Conservation (phyloP, 371 early-diverging fungal genomes). For the Mucor racemosus region DNA sequence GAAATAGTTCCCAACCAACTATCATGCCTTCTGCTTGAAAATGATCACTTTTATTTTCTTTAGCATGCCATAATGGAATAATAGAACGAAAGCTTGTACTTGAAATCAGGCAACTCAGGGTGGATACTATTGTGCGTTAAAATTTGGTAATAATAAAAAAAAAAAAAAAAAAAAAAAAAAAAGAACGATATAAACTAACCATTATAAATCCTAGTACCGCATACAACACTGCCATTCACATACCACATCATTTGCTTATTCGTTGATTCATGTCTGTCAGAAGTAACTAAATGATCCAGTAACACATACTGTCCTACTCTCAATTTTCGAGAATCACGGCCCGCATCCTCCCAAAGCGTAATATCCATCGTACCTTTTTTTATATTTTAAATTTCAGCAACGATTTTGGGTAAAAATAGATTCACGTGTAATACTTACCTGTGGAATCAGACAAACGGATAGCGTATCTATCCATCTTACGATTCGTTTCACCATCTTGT, state of each 20-base stretch:
- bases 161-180: too few species aligned
- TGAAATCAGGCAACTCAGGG: conserved; percentile 30
- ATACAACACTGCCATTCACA: conserved; percentile 47
- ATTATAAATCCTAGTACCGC: conserved; percentile 43
- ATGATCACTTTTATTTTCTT: conserved; percentile 26
- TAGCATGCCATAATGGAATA: conserved; percentile 26
- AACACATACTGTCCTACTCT: conserved; percentile 41
- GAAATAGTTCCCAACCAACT: conserved; percentile 38
- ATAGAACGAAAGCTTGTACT: conserved; percentile 31
- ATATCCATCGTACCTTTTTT: conserved; percentile 38
- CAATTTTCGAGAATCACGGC: conserved; percentile 30
- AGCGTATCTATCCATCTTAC: conserved; percentile 42
- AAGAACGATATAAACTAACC: conserved; percentile 20
- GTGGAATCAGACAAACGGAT: conserved; percentile 39
- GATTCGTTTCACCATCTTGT: conserved; percentile 3
- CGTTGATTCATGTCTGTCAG: conserved; percentile 20
- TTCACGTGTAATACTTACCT: conserved; percentile 28
- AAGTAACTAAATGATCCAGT: conserved; percentile 40
- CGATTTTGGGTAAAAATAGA: conserved; percentile 13
- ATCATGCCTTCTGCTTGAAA: conserved; percentile 39
- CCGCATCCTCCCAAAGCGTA: conserved; percentile 48
- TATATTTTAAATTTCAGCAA: background rate
- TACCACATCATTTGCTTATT: conserved; percentile 37
- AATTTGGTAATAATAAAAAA: too few species aligned
- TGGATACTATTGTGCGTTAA: conserved; percentile 29